A percentile compares a stretch with the other conserved stretches of the same genome.
Conservation (phyloP, 345 rosid species). For the Sapria himalayana region DNA sequence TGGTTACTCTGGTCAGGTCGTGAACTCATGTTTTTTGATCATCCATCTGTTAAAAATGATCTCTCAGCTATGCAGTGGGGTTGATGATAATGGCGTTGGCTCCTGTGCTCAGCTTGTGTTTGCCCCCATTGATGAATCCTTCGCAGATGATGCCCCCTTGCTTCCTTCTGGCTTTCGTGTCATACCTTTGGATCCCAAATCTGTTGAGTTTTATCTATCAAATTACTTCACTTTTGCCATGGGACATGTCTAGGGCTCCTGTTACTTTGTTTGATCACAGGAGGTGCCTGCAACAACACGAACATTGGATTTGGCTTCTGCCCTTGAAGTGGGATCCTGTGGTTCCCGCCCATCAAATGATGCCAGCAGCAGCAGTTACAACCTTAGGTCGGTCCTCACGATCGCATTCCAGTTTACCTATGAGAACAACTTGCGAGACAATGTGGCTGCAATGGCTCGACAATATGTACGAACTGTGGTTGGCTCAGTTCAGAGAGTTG, state of each 20-base stretch:
- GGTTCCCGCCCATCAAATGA: conserved; percentile 32
- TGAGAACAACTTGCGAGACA: conserved; percentile 69
- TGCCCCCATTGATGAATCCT: conserved; percentile 97
- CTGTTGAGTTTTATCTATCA: conserved; percentile 42
- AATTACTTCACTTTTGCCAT: too few species aligned
- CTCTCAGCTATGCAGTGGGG: conserved; percentile 73
- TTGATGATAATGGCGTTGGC: conserved; percentile 83
- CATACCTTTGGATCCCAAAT: conserved; percentile 76
- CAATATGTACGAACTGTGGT: conserved; percentile 84
- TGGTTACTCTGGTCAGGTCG: background rate
- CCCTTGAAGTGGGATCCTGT: conserved; percentile 72
- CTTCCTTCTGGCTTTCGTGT: conserved; percentile 94
- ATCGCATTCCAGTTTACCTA: conserved; percentile 98
- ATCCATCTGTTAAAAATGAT: background rate
- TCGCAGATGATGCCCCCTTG: conserved; percentile 90
- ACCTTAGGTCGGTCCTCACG: conserved; percentile 61
- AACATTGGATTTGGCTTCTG: conserved; percentile 80
- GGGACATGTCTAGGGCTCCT: too few species aligned
- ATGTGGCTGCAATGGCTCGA: conserved; percentile 85
- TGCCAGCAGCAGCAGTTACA: conserved; percentile 20
- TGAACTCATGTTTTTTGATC: background rate
- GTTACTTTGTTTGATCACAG: too few species aligned
- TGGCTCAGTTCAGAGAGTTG: conserved; percentile 87
- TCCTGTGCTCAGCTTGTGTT: conserved; percentile 82
- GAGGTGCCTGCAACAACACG: conserved; percentile 34